Evolutionary conservation across 768 basidiomycete genomes (phyloP), one percentile per base, ranked within the genome.

Genomic region (Pleurotus sapidus): DNA sequence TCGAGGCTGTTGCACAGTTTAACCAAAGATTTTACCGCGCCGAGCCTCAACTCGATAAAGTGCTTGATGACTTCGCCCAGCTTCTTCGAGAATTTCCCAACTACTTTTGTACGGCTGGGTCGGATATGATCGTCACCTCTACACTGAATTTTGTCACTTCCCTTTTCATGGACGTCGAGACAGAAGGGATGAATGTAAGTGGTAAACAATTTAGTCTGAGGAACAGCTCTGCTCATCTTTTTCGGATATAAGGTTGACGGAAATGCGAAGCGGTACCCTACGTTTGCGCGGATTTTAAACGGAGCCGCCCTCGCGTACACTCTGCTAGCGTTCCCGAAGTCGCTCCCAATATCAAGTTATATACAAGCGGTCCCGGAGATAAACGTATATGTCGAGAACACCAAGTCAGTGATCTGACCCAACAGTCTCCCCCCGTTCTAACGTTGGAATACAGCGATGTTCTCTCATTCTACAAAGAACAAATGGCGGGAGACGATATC

Each of bases 361-460:
- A 59, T 75, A n/a, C 74, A 73, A 49, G 65, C 68, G 12, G 59
- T 75, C 30, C 72, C 72, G 2, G 69, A 70, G 34, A 61, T 72
- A 30, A 63, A 58, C 11, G 23, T 62, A 11, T 67, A 61, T 57
- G 61, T 68, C 17, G 57, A 67, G 17, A 66, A 68, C 20, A 64
- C 57, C 40, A 75, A 75, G 75, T 73, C n/a, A 24, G 18, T 17
- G 45, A 8, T 14, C 7, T 14, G 12, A n/a, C 40, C 68, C 30
- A 9, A 7, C 30, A 7, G 9, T 34, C 30, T 7, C 11, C 30
- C 3, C 8, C 7, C 2, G 30, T 7, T 34, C 30, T 34, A 7
- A 34, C 30, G 8, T n/a, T 20, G 23, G n/a, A 4, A 43, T 5
- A n/a, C 40, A 71, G 69, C 47, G 69, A 72, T 9, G 55, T 70